Base-by-base conservation (phyloP, 202 grass and related monocot genomes). In the Carex arenaria region DNA sequence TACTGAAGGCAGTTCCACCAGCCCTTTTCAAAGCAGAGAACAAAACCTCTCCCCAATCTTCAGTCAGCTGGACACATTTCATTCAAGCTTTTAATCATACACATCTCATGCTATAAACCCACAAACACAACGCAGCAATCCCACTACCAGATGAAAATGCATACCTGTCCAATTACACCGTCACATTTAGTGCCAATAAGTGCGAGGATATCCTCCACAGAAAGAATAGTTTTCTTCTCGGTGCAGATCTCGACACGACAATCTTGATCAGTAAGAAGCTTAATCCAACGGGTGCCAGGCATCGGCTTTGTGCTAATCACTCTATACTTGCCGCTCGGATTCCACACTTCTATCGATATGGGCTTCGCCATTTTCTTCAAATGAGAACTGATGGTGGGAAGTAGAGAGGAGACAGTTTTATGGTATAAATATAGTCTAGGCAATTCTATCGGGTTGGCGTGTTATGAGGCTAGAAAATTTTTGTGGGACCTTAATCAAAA, bases 221-320 rank as follows among this genome's bases (percentile, higher is more conserved):
- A 92, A 18, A 97, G 85, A 66, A 97, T 92, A 61, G 94, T 97
- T 85, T 97, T 97, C 53, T 72, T 83, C 45, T 92, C 91, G 0
- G 90, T 97, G 88, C 94, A 97, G 52, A 97, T 93, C 90, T 97
- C 92, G 0, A 97, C 85, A 70, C 95, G 95, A 84, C 95, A 98
- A 81, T 90, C 92, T 60, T 93, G 94, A 45, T 92, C 92, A n/a
- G 89, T 93, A 81, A 98, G 88, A 76, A 98, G 95, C 17, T 84
- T 88, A 57, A 98, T 98, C 95, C 95, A 98, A 14, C 92, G 87
- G 83, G 80, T 90, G 57, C 95, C 95, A 1, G 95, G 95, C 95
- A 98, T 98, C 42, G 95, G 85, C 84, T 98, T 98, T 84, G 95
- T 98, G 87, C 95, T 97, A 40, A 94, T 86, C 11, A 97, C 90